Conservation (phyloP, 768 basidiomycete species). For the Suillus sp. region DNA sequence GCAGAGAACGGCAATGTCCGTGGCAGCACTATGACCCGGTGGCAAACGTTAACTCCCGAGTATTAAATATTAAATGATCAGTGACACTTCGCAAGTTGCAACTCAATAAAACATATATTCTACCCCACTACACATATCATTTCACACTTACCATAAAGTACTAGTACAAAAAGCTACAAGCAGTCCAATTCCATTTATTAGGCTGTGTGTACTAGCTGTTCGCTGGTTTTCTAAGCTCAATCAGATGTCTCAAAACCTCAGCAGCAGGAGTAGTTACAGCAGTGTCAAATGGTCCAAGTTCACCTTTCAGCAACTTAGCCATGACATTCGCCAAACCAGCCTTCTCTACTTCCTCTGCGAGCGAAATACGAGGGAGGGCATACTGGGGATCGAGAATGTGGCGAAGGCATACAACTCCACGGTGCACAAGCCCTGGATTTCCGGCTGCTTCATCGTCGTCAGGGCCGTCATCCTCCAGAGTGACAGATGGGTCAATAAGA, state of each 20-base stretch:
- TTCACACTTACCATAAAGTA: background rate
- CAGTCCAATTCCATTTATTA: background rate
- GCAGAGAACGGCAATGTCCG: constrained; percentile 3
- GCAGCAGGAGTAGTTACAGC: constrained; percentile 49
- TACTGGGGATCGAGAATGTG: constrained; percentile 59
- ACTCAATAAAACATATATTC: background rate
- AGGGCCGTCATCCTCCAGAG: constrained; percentile 34
- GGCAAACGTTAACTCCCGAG: background rate
- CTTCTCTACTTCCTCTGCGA: constrained; percentile 55
- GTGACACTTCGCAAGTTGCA: background rate
- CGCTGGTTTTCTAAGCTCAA: constrained; percentile 21
- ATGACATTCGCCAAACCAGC: constrained; percentile 58
- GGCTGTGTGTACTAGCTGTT: background rate
- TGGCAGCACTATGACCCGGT: background rate
- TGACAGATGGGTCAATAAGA: constrained; percentile 61
- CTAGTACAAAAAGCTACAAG: background rate
- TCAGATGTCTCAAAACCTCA: constrained; percentile 50
- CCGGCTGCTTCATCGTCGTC: constrained; percentile 38
- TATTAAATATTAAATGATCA: too few relatives aligned
- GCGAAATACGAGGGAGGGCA: constrained; percentile 37
- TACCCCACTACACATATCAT: background rate
- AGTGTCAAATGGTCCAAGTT: constrained; percentile 36
- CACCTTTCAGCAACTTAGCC: constrained; percentile 47
- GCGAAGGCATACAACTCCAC: constrained; percentile 73
- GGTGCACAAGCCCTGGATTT: constrained; percentile 70